Base-by-base conservation (phyloP, 2,329 filamentous ascomycete genomes). In the Microdochium bolleyi region DNA sequence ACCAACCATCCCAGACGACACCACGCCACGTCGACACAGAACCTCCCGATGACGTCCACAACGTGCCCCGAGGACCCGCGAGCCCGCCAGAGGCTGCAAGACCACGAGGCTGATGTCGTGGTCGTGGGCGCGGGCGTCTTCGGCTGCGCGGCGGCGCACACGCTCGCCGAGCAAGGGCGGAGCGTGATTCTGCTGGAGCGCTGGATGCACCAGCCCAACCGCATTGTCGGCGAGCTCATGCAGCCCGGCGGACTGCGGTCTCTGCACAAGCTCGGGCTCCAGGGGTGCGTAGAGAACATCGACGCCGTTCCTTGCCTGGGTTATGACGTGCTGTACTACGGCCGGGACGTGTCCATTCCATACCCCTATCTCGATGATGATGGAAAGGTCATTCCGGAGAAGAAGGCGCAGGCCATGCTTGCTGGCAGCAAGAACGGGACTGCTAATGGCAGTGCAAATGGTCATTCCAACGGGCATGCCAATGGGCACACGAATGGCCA, bases 141-240 rank as follows among this genome's bases (percentile, higher is more conserved):
- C 57, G 94, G 94, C 41, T 95, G 90, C 68, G 89, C 92, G 21
- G 76, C 91, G 22, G 92, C 94, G 19, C 88, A 85, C 57, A 84
- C 92, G 22, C 79, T 97, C 48, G 92, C 88, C 54, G 85, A 88
- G 61, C 94, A 97, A 73, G 92, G 91, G 52, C 84, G 94, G 57
- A 95, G 88, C 67, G 92, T 99, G 24, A 79, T 97, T 24, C 75
- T 99, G 51, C 82, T 99, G 50, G 94, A 99, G 74, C 82, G 83
- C 63, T 95, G 84, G 72, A 76, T 97, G 71, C 90, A 90, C 70
- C 87, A 97, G 74, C 94, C 94, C 21, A 88, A 97, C 73, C 85
- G 94, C 58, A 99, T 99, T 60, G 91, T 99, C 49, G 94, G 94
- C 61, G 94, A 99, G 73, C 74, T 99, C 58, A 75, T 99, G 61